These are phyloP conservation scores for Candida sanyaensis DNA, from an alignment of 1,139 yeast species.

Conservation along the genomic window DNA sequence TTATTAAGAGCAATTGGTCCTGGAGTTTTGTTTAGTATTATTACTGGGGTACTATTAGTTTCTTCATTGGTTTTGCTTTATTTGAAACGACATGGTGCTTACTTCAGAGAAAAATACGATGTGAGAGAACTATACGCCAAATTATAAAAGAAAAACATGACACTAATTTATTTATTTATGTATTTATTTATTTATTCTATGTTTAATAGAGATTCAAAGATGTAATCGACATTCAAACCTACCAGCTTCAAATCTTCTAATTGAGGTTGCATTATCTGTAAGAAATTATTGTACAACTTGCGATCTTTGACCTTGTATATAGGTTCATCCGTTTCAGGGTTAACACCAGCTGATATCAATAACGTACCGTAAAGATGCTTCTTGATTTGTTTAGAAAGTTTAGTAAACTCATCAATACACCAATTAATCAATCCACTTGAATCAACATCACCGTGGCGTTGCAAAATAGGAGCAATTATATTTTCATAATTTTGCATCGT, in stretches of 20 bases:
- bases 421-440: constrained; percentile 56
- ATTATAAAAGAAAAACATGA: constrained; percentile 19
- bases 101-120: constrained; percentile 68
- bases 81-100: constrained; percentile 58
- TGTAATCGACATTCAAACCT: constrained; percentile 74
- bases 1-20: constrained; percentile 61
- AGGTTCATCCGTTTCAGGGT: constrained; percentile 28
- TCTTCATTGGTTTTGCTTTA: constrained; percentile 46
- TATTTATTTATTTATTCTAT: constrained; percentile 5
- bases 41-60: constrained; percentile 56
- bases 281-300: constrained; percentile 42
- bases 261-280: constrained; percentile 57
- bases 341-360: constrained; percentile 25
- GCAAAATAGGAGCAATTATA: constrained; percentile 36
- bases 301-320: constrained; percentile 32
- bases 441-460: constrained; percentile 33
- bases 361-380: constrained; percentile 71
- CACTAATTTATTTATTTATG: constrained; percentile 2
- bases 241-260: constrained; percentile 60
- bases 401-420: constrained; percentile 69
- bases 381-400: constrained; percentile 59
- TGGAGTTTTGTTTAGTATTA: constrained; percentile 69
- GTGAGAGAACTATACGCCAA: constrained; percentile 57
- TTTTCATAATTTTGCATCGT: constrained; percentile 36
- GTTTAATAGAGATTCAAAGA: constrained; percentile 41